phyloP scores from a whole-genome alignment of 2,329 filamentous ascomycete species.

The Xylariaceae sp. region DNA sequence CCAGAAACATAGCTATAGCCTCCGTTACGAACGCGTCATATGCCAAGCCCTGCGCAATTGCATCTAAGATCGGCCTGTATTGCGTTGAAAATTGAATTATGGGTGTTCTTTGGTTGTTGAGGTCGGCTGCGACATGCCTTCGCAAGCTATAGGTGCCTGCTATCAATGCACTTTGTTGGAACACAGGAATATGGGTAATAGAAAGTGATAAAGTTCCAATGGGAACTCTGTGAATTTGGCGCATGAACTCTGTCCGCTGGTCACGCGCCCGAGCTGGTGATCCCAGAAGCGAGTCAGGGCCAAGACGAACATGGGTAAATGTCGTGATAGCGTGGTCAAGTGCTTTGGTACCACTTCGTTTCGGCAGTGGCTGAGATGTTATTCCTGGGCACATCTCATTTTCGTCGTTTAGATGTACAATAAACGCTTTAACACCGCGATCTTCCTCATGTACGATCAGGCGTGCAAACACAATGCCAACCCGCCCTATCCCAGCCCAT shows the following conservation, averaged over 20 bases:
- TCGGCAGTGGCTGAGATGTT: conserved; percentile 36
- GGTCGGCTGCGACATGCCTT: conserved; percentile 20
- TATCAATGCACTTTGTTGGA: conserved; percentile 29
- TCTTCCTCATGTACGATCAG: conserved; percentile 39
- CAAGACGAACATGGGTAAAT: conserved; percentile 43
- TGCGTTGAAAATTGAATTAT: conserved; percentile 40
- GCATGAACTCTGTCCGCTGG: conserved; percentile 38
- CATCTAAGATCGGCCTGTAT: conserved; percentile 34
- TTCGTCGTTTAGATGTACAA: conserved; percentile 40
- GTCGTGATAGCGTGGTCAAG: conserved; percentile 45
- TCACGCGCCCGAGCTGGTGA: conserved; percentile 24
- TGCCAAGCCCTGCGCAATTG: conserved; percentile 27
- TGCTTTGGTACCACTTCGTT: conserved; percentile 38
- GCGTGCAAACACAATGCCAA: conserved; percentile 45
- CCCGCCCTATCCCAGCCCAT: conserved; percentile 33
- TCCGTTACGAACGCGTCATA: conserved; percentile 32
- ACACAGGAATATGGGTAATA: conserved; percentile 27
- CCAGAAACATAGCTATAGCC: conserved; percentile 20
- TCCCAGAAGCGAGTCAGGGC: conserved; percentile 39
- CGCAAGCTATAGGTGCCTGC: conserved; percentile 32
- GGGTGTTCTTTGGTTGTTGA: conserved; percentile 11
- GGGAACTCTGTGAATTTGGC: conserved; percentile 36
- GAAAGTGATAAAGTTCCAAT: conserved; percentile 38
- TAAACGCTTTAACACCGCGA: conserved; percentile 41
- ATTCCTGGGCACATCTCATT: conserved; percentile 40